A percentile compares a stretch with the other conserved stretches of the same genome.
Evolutionary conservation across 768 basidiomycete genomes (phyloP).

Genomic region (Tubosaeta sp.): DNA sequence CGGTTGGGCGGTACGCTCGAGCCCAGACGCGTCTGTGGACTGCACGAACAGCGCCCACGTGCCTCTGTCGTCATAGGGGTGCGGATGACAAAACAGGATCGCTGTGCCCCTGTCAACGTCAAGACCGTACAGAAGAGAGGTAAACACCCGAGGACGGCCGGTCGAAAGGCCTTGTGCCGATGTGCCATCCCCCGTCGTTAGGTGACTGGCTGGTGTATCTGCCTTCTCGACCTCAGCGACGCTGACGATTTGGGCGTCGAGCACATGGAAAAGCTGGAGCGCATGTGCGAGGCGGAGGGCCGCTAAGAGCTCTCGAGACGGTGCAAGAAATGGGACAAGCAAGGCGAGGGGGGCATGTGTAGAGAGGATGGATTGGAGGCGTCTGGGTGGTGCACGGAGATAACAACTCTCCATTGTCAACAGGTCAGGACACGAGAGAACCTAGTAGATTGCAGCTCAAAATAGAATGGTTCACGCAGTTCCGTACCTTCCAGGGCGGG

Average conservation of each 20-base stretch:
- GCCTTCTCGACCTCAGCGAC: slow-evolving; percentile 28
- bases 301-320: slow-evolving; percentile 40
- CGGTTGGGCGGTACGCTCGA: slow-evolving; percentile 76
- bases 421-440: neutral
- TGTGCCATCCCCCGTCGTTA: slow-evolving; percentile 12
- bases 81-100: slow-evolving; percentile 55
- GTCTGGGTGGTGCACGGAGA: slow-evolving; percentile 24
- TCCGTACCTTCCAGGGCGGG: slow-evolving; percentile 23
- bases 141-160: slow-evolving; percentile 17
- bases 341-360: slow-evolving; percentile 51
- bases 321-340: slow-evolving; percentile 42
- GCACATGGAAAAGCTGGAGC: slow-evolving; percentile 60
- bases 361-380: slow-evolving; percentile 64
- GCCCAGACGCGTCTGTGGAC: slow-evolving; percentile 48
- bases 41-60: slow-evolving; percentile 51
- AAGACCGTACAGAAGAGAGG: neutral
- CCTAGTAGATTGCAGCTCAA: neutral
- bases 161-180: slow-evolving; percentile 13
- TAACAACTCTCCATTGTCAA: neutral
- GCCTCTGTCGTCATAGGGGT: slow-evolving; percentile 24
- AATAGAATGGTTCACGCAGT: too few relatives aligned
- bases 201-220: neutral
- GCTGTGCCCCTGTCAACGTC: slow-evolving; percentile 27
- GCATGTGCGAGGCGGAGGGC: slow-evolving; percentile 68
- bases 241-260: slow-evolving; percentile 62